These are phyloP conservation scores for Nidularia pulvinata DNA, from an alignment of 768 basidiomycete genomes.

Conservation along the genomic window DNA sequence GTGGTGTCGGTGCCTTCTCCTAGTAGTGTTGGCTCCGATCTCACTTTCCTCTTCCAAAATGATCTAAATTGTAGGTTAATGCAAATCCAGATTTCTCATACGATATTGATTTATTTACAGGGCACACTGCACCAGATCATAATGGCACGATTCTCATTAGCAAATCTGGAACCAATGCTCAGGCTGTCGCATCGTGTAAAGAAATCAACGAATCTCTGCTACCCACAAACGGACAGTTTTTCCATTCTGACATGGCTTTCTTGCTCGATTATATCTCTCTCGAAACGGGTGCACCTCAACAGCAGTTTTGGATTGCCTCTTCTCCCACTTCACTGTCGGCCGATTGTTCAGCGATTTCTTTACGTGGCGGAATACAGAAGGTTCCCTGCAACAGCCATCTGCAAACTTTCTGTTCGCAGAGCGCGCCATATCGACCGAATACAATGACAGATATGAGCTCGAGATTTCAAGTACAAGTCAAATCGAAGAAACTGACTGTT, in stretches of 20 bases:
- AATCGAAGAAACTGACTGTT: constrained; percentile 16
- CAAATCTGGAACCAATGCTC: constrained; percentile 6
- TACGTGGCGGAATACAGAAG: constrained; percentile 7
- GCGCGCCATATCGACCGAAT: constrained; percentile 22
- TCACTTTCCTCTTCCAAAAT: constrained; percentile 28
- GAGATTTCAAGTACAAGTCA: constrained; percentile 19
- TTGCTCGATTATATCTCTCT: constrained; percentile 11
- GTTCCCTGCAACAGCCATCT: constrained; percentile 14
- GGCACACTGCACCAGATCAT: constrained; percentile 16
- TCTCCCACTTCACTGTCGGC: constrained; percentile 10
- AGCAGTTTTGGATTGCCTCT: constrained; percentile 14
- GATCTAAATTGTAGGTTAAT: constrained; percentile 23
- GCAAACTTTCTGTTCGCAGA: constrained; percentile 23
- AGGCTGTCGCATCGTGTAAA: constrained; percentile 12
- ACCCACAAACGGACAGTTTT: constrained; percentile 12
- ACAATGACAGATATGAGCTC: constrained; percentile 15
- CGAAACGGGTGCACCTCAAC: not conserved
- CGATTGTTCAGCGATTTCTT: constrained; percentile 12
- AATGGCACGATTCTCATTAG: constrained; percentile 13
- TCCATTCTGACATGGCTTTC: constrained; percentile 10
- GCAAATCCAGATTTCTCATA: not conserved
- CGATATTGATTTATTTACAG: constrained; percentile 5
- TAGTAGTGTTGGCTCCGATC: constrained; percentile 12
- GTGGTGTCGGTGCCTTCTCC: constrained; percentile 9
- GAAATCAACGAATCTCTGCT: constrained; percentile 17